These are phyloP conservation scores for Knoxia roxburghii DNA, from an alignment of 257 asterid genomes.

Conservation along the genomic window DNA sequence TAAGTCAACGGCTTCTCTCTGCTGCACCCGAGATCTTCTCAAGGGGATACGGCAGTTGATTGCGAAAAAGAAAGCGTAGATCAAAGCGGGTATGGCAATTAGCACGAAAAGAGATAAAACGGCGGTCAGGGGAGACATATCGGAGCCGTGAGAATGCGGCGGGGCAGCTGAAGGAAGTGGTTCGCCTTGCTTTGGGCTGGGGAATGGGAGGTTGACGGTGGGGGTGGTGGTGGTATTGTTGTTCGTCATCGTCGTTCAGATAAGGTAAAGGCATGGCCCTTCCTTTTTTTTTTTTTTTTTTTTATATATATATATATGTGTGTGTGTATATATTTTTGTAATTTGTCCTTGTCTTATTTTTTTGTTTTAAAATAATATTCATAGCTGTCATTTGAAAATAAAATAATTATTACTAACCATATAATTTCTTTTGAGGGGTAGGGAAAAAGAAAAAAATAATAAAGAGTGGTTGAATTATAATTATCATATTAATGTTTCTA, in stretches of 20 bases:
- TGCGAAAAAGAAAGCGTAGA: constrained; percentile 44
- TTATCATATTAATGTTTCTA: no score
- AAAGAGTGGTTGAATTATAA: no score
- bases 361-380: no score
- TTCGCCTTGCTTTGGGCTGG: not conserved
- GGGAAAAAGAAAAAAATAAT: no score
- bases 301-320: not conserved
- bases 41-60: constrained; percentile 29
- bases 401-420: no score
- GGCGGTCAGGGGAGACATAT: constrained; percentile 35
- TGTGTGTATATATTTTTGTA: no score
- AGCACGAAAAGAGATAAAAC: constrained; percentile 32
- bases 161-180: constrained; percentile 23
- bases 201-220: not conserved
- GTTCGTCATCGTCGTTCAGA: not conserved
- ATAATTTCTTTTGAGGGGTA: no score
- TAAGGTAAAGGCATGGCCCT: constrained; percentile 9
- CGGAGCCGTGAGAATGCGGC: constrained; percentile 18
- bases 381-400: no score
- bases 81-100: constrained; percentile 32
- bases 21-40: constrained; percentile 17
- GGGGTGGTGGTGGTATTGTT: not conserved
- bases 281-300: no score
- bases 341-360: no score
- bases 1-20: not conserved